Evolutionary conservation across 2,329 filamentous ascomycete species (phyloP).

Genomic region (Penicillium sp.): DNA sequence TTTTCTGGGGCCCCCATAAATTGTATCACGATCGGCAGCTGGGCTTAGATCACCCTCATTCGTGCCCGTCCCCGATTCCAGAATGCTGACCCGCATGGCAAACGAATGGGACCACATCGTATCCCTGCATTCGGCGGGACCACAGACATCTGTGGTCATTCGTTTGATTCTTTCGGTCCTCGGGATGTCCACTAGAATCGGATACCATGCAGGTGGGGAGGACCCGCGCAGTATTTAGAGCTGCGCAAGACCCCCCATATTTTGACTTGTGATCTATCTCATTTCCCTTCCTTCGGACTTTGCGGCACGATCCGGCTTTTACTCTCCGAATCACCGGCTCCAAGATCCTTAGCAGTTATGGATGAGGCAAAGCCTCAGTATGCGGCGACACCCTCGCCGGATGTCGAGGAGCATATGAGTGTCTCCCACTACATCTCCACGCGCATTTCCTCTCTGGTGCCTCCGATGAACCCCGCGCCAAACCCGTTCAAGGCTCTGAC

Average conservation of each 20-base stretch:
- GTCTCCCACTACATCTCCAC: slow-evolving; percentile 51
- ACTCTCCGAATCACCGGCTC: background rate
- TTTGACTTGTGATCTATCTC: background rate
- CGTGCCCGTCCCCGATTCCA: background rate
- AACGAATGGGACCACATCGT: slow-evolving; percentile 4
- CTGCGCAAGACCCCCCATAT: background rate
- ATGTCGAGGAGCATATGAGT: slow-evolving; percentile 25
- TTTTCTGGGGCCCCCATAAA: background rate
- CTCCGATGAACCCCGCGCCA: slow-evolving; percentile 53
- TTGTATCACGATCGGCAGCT: slow-evolving; percentile 6
- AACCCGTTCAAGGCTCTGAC: slow-evolving; percentile 54
- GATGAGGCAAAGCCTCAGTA: slow-evolving; percentile 5
- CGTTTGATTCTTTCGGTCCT: background rate
- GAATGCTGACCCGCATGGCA: background rate
- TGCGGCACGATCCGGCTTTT: background rate
- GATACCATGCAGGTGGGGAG: background rate
- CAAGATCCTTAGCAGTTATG: slow-evolving; percentile 8
- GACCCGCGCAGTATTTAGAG: background rate
- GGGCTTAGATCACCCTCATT: slow-evolving; percentile 8
- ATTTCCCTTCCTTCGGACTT: background rate
- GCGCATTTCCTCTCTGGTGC: slow-evolving; percentile 53
- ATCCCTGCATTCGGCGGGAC: background rate
- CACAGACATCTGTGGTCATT: background rate
- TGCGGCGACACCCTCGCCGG: slow-evolving; percentile 11
- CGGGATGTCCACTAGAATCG: background rate